Conservation (phyloP, 2,329 filamentous ascomycete species). For the Monilinia vaccinii-corymbosi region DNA sequence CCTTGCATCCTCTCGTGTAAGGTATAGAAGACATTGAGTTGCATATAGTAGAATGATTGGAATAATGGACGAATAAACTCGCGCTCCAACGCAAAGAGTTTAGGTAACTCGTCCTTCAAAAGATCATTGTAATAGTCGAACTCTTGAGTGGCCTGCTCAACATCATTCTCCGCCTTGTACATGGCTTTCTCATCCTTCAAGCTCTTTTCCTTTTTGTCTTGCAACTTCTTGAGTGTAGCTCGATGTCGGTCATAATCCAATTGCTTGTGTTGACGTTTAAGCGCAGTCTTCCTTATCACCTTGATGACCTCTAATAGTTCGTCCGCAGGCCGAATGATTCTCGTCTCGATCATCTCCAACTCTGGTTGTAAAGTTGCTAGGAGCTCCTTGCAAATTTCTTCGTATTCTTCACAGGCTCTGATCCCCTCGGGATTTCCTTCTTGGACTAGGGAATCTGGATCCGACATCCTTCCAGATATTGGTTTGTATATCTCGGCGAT, state of each 20-base stretch:
- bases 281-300: constrained; percentile 76
- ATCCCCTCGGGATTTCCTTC: constrained; percentile 93
- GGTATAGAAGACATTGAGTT: constrained; percentile 98
- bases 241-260: constrained; percentile 90
- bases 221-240: constrained; percentile 77
- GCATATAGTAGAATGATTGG: constrained; percentile 99
- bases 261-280: constrained; percentile 95
- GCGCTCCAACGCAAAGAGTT: constrained; percentile 78
- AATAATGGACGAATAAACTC: constrained; percentile 96
- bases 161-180: constrained; percentile 89
- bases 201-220: constrained; percentile 95
- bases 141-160: constrained; percentile 87
- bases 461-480: constrained; percentile 90
- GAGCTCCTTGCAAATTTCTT: constrained; percentile 79
- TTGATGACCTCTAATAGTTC: constrained; percentile 94
- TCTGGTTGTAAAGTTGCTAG: constrained; percentile 84
- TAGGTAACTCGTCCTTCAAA: constrained; percentile 89
- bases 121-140: constrained; percentile 98
- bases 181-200: constrained; percentile 96
- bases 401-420: constrained; percentile 91
- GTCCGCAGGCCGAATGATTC: constrained; percentile 85
- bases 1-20: constrained; percentile 96
- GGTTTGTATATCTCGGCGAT: constrained; percentile 97
- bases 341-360: constrained; percentile 91
- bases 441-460: constrained; percentile 71